Percentiles rank a stretch among this genome's conserved stretches.
Evolutionary conservation across 1,139 yeast species (phyloP).

Genomic region (Suhomyces choctaworum): DNA sequence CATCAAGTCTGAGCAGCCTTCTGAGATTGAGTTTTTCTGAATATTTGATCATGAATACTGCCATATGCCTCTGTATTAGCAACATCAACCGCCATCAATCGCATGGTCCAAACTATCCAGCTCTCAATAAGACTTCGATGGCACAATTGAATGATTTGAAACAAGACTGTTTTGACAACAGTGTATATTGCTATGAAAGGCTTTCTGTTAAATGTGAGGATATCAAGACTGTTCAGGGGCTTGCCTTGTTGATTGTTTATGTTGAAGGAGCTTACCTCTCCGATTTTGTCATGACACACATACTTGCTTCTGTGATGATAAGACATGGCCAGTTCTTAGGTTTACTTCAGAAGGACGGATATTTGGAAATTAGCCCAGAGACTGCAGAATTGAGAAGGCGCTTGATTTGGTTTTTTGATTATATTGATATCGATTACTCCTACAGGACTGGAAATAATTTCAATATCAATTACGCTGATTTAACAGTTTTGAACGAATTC

Average conservation of each 20-base stretch:
- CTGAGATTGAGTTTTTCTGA: conserved; percentile 18
- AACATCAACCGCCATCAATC: conserved; percentile 1
- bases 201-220: conserved; percentile 24
- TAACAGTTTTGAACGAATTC: conserved; percentile 18
- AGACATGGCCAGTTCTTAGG: conserved; percentile 25
- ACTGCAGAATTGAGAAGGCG: conserved; percentile 18
- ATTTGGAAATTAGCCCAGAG: conserved; percentile 7
- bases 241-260: conserved; percentile 23
- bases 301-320: conserved; percentile 22
- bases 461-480: conserved; percentile 17
- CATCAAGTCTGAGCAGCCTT: conserved; percentile 5
- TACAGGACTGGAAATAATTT: conserved; percentile 26
- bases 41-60: conserved; percentile 20
- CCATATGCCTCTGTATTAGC: conserved; percentile 17
- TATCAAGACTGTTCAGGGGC: conserved; percentile 24
- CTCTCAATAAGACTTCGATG: conserved; percentile 1
- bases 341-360: conserved; percentile 5
- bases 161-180: conserved; percentile 18
- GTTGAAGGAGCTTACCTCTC: conserved; percentile 27
- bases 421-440: conserved; percentile 23
- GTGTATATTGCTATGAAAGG: conserved; percentile 24
- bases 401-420: conserved; percentile 27
- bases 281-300: conserved; percentile 25
- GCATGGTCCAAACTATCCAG: conserved; percentile 7
- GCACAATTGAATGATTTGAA: conserved; percentile 8